Percentiles rank a stretch among this genome's conserved stretches.
Conservation (phyloP, 192 early-diverging fungal species). For the Umbelopsis sp. region DNA sequence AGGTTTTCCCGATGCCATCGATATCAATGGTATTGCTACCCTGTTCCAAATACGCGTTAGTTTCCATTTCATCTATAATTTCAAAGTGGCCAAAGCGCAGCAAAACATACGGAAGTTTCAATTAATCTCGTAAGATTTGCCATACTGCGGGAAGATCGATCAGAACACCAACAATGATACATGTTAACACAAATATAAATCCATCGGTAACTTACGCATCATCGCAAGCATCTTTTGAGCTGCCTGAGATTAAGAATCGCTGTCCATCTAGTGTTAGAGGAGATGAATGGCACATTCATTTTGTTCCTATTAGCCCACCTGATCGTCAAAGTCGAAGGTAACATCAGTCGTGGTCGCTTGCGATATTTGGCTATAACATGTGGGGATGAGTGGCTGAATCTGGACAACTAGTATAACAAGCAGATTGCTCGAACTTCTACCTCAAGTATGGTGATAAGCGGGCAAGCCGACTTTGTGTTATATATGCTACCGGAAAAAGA, state of each 20-base stretch:
- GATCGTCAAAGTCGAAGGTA: neutral
- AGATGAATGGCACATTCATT: too few relatives aligned
- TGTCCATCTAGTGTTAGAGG: neutral
- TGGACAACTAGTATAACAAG: neutral
- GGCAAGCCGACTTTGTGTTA: neutral
- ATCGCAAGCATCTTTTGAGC: neutral
- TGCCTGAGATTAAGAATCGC: constrained; percentile 7
- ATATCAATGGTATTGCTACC: constrained; percentile 2
- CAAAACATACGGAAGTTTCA: constrained; percentile 2
- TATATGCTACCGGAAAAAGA: neutral
- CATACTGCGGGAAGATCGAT: neutral
- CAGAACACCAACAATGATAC: neutral
- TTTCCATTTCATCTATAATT: neutral
- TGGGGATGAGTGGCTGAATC: neutral
- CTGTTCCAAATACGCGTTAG: neutral
- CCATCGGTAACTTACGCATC: neutral
- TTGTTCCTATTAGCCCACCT: neutral
- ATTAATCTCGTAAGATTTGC: constrained; percentile 12
- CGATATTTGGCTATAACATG: neutral
- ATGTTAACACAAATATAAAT: too few relatives aligned
- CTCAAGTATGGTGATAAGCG: constrained; percentile 5
- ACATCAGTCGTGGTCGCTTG: neutral
- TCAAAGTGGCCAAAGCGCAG: neutral
- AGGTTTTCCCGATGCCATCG: neutral
- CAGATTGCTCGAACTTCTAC: neutral